These are phyloP conservation scores for Umbelopsis vinacea DNA, from an alignment of 192 early-diverging fungal genomes.

Conservation along the genomic window DNA sequence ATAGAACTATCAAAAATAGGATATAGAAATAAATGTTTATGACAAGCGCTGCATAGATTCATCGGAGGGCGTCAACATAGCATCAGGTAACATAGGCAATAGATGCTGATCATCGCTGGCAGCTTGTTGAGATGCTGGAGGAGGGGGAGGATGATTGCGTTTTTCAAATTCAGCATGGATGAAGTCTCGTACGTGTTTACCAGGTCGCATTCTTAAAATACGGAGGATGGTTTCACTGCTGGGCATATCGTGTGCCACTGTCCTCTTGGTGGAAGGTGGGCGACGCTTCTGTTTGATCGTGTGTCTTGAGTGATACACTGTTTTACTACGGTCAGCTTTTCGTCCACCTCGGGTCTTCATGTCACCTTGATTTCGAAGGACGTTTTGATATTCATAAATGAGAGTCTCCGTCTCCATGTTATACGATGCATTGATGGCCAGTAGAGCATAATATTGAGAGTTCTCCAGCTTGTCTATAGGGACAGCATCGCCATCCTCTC, in stretches of 20 bases:
- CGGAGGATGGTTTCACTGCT: slow-evolving; percentile 53
- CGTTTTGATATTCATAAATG: slow-evolving; percentile 61
- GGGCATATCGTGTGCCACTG: slow-evolving; percentile 42
- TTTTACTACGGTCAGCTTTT: slow-evolving; percentile 46
- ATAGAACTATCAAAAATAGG: too few species aligned
- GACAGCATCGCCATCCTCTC: slow-evolving; percentile 68
- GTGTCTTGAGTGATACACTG: slow-evolving; percentile 42
- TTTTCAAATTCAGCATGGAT: slow-evolving; percentile 43
- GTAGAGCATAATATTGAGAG: slow-evolving; percentile 67
- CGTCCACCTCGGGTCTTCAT: slow-evolving; percentile 39
- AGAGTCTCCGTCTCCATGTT: slow-evolving; percentile 68
- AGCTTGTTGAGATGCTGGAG: neutral
- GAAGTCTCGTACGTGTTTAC: slow-evolving; percentile 48
- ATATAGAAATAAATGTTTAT: too few species aligned
- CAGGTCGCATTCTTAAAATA: slow-evolving; percentile 53
- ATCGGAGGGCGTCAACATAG: slow-evolving; percentile 3
- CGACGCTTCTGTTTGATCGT: slow-evolving; percentile 32
- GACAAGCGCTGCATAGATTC: slow-evolving; percentile 16
- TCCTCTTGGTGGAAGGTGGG: slow-evolving; percentile 23
- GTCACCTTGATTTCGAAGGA: slow-evolving; percentile 34
- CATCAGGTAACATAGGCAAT: slow-evolving; percentile 18
- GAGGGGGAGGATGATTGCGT: slow-evolving; percentile 29
- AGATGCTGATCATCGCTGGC: neutral
- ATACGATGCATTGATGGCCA: slow-evolving; percentile 68
- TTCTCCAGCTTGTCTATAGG: slow-evolving; percentile 63